Evolutionary conservation across 257 asterid genomes (phyloP), one percentile per base, ranked within the genome.

Genomic region (Apocynum venetum): DNA sequence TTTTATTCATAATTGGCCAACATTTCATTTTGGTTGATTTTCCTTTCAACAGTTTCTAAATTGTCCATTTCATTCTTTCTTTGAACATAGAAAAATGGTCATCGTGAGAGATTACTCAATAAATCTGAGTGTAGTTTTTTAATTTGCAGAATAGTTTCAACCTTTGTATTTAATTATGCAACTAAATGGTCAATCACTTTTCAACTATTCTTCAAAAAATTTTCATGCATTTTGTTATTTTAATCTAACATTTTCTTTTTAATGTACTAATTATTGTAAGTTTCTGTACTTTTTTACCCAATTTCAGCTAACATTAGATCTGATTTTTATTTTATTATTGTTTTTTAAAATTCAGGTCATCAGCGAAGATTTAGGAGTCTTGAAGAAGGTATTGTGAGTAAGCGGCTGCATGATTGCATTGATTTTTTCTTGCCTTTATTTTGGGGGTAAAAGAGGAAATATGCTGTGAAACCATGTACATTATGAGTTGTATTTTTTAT

Each of bases 361-460:
- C 68, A 87, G 83, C 71, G 98, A 91, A 82, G 98, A 95, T 88
- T 79, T 95, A 73, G 98, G 96, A 44, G 87, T 95, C 78, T 11
- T 90, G 73, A 95, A 95, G 90, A 90, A 91, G 99, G 99, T 93
- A 86, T 73, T 53, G 44, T 56, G 20, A 35, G 47, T 55, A 40
- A 38, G 65, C 11, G 73, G 59, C 72, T 85, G 77, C 79, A 77
- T 81, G 72, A 59, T 41, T 43, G 57, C 52, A 38, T 53, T 6
- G 12, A 41, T 57, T 74, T 65, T 80, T 74, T 69, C 20, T 57
- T 14, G 2, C 49, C 61, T 72, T 25, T 49, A 15, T 43, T 66
- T 53, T 40, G 6, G 25, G 25, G 11, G 38, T 52, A 41, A 14
- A 51, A 12, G 11, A 31, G 25, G 56, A 40, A 66, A n/a, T 8